Base-by-base conservation (phyloP, 2,329 filamentous ascomycete species). In the Verticillium tricorpus region DNA sequence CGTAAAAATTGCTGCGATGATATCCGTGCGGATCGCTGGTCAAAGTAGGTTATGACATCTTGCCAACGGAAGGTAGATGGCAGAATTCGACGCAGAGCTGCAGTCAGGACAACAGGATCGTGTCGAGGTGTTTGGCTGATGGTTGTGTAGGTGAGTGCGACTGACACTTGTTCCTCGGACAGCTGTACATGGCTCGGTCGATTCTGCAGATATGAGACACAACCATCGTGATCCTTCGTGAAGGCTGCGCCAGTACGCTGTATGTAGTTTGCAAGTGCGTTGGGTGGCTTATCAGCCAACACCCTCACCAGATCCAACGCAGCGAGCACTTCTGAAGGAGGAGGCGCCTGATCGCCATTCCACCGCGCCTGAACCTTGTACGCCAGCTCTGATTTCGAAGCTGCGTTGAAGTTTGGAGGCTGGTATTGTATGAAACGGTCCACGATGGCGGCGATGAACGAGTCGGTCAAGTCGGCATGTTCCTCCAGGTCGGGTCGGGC, bases 381-480 rank as follows among this genome's bases (percentile, higher is more conserved):
- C 62, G 84, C 82, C 15, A 91, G 82, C 70, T 93, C 90, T 65
- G 88, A 82, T 70, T 90, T 87, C 62, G 86, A 88, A 60, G 88
- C 83, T 60, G 92, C 87, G 69, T 90, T 91, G 79, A 96, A 96
- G 73, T 89, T 92, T 31, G 90, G 91, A 34, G 93, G 92, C 59
- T 93, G 92, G 68, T 93, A 89, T 74, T 95, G 89, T 60, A 96
- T 88, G 69, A 96, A 90, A 68, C 92, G 90, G 74, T 97, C 92
- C 74, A 97, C 82, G 62, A 96, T 89, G 63, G 89, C 80, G 57
- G 91, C 90, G 63, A 97, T 83, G 71, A 95, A 92, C 52, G 85
- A 78, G 34, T 89, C 81, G 12, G 80, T 82, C 60, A 93, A 75
- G 64, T 91, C 88, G 66, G 88, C 83, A 69, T 90, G 86, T 50